Percentiles rank a stretch among this genome's conserved stretches.
Conservation (phyloP, 2,329 filamentous ascomycete species). For the Ceratocystis colombiana region DNA sequence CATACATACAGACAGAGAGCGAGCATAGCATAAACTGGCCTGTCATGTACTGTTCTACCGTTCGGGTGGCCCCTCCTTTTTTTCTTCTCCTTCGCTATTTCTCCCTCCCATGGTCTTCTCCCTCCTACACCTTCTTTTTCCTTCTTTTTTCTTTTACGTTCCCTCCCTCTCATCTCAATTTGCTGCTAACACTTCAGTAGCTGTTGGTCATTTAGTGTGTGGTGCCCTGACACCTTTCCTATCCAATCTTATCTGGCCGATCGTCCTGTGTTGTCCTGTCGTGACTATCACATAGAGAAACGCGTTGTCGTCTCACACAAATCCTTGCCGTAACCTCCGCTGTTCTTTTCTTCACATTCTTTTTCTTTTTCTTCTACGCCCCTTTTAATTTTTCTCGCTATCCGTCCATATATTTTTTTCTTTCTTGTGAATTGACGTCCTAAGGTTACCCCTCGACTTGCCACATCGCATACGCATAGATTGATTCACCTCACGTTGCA, state of each 20-base stretch:
- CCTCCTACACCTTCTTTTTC: not conserved
- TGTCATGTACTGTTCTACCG: not conserved
- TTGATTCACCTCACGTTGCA: not conserved
- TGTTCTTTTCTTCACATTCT: not conserved
- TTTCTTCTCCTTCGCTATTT: not conserved
- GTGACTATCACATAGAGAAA: not conserved
- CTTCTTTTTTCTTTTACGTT: not conserved
- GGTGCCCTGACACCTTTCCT: conserved; percentile 1
- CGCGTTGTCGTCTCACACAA: not conserved
- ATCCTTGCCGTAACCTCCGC: not conserved
- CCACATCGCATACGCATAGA: not conserved
- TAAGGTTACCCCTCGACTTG: not conserved
- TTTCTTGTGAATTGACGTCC: not conserved
- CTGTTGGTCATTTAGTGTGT: conserved; percentile 8
- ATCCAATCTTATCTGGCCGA: conserved; percentile 8
- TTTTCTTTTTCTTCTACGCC: conserved; percentile 5
- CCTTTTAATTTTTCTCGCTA: conserved; percentile 6
- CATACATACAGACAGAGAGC: not conserved
- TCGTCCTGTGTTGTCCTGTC: not conserved
- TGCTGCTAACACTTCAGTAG: conserved; percentile 2
- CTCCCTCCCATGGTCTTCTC: conserved; percentile 2
- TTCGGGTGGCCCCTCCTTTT: conserved; percentile 14
- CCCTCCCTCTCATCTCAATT: not conserved
- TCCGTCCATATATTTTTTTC: not conserved
- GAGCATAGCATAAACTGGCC: not conserved